Base-by-base conservation (phyloP, 1,284 basidiomycete genomes). In the Leccinum solheimii region DNA sequence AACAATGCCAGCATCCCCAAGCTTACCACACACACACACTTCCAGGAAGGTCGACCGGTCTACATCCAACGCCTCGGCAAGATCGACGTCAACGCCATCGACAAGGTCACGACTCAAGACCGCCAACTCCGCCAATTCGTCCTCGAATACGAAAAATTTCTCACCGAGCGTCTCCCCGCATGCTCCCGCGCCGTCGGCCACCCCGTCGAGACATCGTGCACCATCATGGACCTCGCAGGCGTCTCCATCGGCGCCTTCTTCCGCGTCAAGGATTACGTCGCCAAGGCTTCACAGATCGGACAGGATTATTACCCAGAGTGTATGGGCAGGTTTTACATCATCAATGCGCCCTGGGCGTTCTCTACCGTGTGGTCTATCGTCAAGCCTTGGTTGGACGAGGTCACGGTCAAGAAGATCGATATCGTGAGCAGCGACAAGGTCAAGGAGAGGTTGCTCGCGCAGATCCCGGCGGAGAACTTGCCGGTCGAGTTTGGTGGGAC, bases 271-370 rank as follows among this genome's bases (percentile, higher is more conserved):
- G 89, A 92, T 78, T 98, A 97, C 80, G 91, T 99, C 52, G 85
- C 83, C 66, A 79, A 87, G 43, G 93, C 95, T 0, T 83, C 91
- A 3, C 77, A 80, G 51, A 91, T 98, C 76, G 93, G 94, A 7
- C 96, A 98, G 80, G 86, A 97, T 79, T 84, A 92, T 70, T 97
- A 96, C 79, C 93, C 94, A 16, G 93, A 95, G 77, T 90, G 86
- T 66, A 97, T 98, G 95, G 95, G 95, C 78, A 92, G 92, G 74
- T 97, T 97, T 83, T 98, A 87, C 82, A 95, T 98, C 82, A 91
- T 95, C 82, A 95, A 95, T 73, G 90, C 94, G 0, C 96, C 97
- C 2, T 98, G 91, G 87, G 86, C 90, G 60, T 98, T 98, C 81
- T 86, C 86, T 57, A 86, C 90, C 50, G 90, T 97, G 48, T 99